phyloP scores from a whole-genome alignment of 176 grass and related monocot species.

The Rhipidocladum racemiflorum region DNA sequence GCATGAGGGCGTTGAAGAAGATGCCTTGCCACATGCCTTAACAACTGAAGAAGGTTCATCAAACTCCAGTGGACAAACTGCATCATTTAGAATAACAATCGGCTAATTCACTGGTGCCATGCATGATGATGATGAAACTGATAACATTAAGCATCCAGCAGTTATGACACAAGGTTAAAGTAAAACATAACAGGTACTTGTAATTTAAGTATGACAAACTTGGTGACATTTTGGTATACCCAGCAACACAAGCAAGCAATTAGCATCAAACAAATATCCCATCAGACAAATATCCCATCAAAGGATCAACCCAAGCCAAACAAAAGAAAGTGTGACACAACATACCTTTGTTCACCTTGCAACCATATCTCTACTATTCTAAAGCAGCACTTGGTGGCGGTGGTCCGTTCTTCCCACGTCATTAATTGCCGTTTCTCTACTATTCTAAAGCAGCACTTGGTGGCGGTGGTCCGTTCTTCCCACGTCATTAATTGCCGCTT shows the following conservation, averaged over 20 bases:
- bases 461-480: too few species aligned
- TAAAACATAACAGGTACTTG: background rate
- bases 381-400: too few species aligned
- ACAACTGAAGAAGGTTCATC: conserved; percentile 69
- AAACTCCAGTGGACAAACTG: conserved; percentile 92
- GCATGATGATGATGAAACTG: conserved; percentile 15
- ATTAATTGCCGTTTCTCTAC: too few species aligned
- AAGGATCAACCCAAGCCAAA: conserved; percentile 5
- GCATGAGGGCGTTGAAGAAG: conserved; percentile 56
- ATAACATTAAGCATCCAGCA: background rate
- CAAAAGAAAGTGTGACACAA: conserved; percentile 4
- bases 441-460: too few species aligned
- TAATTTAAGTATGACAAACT: conserved; percentile 4
- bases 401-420: too few species aligned
- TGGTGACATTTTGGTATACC: background rate
- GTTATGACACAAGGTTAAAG: background rate
- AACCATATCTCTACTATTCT: too few species aligned
- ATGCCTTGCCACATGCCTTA: conserved; percentile 68
- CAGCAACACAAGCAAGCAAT: background rate
- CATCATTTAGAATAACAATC: conserved; percentile 29
- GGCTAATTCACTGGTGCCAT: conserved; percentile 6
- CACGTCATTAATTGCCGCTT: too few species aligned
- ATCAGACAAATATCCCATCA: too few species aligned
- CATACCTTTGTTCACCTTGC: conserved; percentile 97
- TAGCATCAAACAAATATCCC: background rate